phyloP scores from a whole-genome alignment of 352 stramenopile genomes.

The Pythium aristosporum region DNA sequence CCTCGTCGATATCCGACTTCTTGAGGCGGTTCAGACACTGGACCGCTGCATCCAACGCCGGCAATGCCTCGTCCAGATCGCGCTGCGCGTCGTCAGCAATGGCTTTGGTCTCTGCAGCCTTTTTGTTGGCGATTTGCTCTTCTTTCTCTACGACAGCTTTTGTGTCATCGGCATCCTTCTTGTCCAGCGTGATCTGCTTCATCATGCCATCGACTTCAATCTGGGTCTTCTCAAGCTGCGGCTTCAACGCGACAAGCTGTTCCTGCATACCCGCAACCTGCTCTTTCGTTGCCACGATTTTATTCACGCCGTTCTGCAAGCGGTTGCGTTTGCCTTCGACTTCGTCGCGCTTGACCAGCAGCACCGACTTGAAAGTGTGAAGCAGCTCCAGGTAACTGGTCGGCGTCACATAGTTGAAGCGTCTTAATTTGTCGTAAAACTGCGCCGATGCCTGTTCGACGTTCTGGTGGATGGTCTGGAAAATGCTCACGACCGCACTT shows the following conservation, averaged over 20 bases:
- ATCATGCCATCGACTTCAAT: slow-evolving; percentile 94
- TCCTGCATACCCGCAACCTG: slow-evolving; percentile 92
- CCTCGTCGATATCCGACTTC: slow-evolving; percentile 94
- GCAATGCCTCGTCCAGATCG: slow-evolving; percentile 91
- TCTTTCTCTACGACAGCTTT: slow-evolving; percentile 91
- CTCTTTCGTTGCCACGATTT: slow-evolving; percentile 91
- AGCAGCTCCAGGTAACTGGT: slow-evolving; percentile 94
- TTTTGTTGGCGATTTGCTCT: slow-evolving; percentile 90
- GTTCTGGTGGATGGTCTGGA: slow-evolving; percentile 89
- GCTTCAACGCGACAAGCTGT: slow-evolving; percentile 90
- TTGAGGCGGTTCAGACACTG: slow-evolving; percentile 92
- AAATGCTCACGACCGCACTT: slow-evolving; percentile 65
- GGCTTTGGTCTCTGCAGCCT: slow-evolving; percentile 90
- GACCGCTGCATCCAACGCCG: slow-evolving; percentile 89
- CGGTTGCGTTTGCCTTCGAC: slow-evolving; percentile 83
- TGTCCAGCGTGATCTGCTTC: slow-evolving; percentile 92
- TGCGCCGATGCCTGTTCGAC: slow-evolving; percentile 78
- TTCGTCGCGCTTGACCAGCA: slow-evolving; percentile 89
- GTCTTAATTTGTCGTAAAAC: slow-evolving; percentile 85
- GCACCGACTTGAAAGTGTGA: slow-evolving; percentile 90
- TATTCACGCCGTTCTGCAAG: slow-evolving; percentile 90
- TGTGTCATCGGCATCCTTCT: slow-evolving; percentile 90
- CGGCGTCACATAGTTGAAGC: slow-evolving; percentile 94
- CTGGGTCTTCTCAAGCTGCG: slow-evolving; percentile 90
- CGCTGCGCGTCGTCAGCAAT: slow-evolving; percentile 92